A percentile compares a stretch with the other conserved stretches of the same genome.
phyloP scores from a whole-genome alignment of 345 rosid genomes.

The Aquilaria sinensis region DNA sequence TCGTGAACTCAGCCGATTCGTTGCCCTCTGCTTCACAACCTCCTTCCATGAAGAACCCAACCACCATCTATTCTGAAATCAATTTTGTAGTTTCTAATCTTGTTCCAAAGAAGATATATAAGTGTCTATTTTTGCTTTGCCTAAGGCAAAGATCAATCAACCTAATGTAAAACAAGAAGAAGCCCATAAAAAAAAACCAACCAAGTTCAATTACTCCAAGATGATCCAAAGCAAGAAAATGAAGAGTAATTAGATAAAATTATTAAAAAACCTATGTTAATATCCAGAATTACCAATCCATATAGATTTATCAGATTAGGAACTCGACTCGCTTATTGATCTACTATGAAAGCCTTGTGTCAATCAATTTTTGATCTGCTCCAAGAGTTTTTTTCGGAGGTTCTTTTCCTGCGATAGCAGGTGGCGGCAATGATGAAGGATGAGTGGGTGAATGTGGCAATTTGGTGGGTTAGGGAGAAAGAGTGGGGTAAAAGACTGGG shows the following conservation, averaged over 20 bases:
- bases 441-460: too few species aligned
- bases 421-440: too few species aligned
- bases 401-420: too few species aligned
- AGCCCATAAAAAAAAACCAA: not conserved
- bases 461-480: too few species aligned
- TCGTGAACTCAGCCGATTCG: too few species aligned
- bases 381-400: too few species aligned
- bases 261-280: not conserved
- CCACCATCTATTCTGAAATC: too few species aligned
- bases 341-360: slow-evolving; percentile 24
- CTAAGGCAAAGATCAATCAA: slow-evolving; percentile 33
- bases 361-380: not conserved
- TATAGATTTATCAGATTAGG: slow-evolving; percentile 31
- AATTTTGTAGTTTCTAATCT: too few species aligned
- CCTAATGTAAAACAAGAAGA: slow-evolving; percentile 9
- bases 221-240: slow-evolving; percentile 4
- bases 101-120: not conserved
- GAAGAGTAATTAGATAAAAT: not conserved
- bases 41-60: too few species aligned
- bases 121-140: slow-evolving; percentile 8
- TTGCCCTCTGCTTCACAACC: too few species aligned
- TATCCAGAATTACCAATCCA: slow-evolving; percentile 27
- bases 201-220: not conserved
- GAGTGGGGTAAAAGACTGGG: too few species aligned
- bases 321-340: slow-evolving; percentile 36